Conservation (phyloP, 2,329 filamentous ascomycete species). For the Spiromastix sp. region DNA sequence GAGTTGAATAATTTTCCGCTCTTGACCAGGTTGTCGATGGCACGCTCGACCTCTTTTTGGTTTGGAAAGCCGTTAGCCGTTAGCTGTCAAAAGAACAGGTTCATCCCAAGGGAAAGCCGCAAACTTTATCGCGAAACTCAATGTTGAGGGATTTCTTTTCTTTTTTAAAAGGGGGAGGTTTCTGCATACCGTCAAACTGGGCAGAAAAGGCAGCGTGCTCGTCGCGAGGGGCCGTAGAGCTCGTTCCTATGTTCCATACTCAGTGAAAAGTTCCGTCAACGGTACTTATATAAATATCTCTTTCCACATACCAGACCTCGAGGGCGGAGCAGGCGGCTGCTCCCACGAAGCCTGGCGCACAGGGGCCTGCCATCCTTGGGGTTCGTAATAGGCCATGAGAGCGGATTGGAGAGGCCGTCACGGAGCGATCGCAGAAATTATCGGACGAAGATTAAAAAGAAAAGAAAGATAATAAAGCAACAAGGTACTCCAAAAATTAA, state of each 20-base stretch:
- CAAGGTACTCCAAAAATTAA: not conserved
- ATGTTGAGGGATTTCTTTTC: slow-evolving; percentile 1
- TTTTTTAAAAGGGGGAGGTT: slow-evolving; percentile 21
- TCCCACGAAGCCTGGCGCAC: slow-evolving; percentile 61
- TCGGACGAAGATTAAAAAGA: not conserved
- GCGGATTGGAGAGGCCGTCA: slow-evolving; percentile 5
- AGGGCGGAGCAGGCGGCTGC: slow-evolving; percentile 59
- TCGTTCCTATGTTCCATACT: slow-evolving; percentile 49
- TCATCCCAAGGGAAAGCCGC: slow-evolving; percentile 4
- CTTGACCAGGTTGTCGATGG: slow-evolving; percentile 90
- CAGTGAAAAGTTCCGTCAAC: slow-evolving; percentile 16
- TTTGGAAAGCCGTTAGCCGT: slow-evolving; percentile 1
- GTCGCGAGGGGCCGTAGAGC: slow-evolving; percentile 62
- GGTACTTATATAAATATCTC: too few relatives aligned
- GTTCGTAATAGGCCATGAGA: slow-evolving; percentile 61
- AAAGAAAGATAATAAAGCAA: slow-evolving; percentile 1
- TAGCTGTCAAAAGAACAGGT: slow-evolving; percentile 1
- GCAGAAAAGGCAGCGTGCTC: slow-evolving; percentile 70
- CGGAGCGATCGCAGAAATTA: not conserved
- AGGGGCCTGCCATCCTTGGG: slow-evolving; percentile 52
- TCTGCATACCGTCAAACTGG: slow-evolving; percentile 86
- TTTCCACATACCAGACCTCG: slow-evolving; percentile 59
- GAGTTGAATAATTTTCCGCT: slow-evolving; percentile 82
- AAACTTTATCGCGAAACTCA: slow-evolving; percentile 1
- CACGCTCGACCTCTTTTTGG: slow-evolving; percentile 81